Conservation (phyloP, 257 asterid species). For the Rubia yunnanensis region DNA sequence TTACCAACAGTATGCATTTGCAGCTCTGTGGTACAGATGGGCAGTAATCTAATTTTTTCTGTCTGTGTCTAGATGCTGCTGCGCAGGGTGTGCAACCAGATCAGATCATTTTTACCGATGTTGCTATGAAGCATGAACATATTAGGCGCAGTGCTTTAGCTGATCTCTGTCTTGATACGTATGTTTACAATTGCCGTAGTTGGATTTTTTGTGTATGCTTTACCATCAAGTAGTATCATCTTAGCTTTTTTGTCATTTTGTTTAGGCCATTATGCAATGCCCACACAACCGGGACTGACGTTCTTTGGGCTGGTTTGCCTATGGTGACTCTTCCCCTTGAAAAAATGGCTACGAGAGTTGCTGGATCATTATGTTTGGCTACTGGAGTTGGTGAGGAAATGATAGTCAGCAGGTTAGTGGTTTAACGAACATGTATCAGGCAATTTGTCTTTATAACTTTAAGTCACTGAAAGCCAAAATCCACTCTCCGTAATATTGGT, state of each 20-base stretch:
- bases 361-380: slow-evolving; percentile 97
- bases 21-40: neutral
- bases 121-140: slow-evolving; percentile 97
- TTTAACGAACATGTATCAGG: neutral
- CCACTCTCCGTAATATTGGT: neutral
- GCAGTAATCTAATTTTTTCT: slow-evolving; percentile 3
- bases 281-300: slow-evolving; percentile 96
- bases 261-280: slow-evolving; percentile 96
- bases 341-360: slow-evolving; percentile 99
- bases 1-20: neutral
- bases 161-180: slow-evolving; percentile 96
- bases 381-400: slow-evolving; percentile 96
- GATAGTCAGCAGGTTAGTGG: slow-evolving; percentile 71
- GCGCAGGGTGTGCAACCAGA: slow-evolving; percentile 94
- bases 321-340: slow-evolving; percentile 94
- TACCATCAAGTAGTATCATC: neutral
- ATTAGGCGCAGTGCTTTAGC: slow-evolving; percentile 91
- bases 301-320: slow-evolving; percentile 99
- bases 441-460: too few species aligned
- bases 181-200: slow-evolving; percentile 16
- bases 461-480: neutral
- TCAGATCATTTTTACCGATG: slow-evolving; percentile 90
- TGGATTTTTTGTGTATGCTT: neutral
- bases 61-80: slow-evolving; percentile 59
- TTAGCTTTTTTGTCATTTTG: slow-evolving; percentile 9